Conservation (phyloP, 2,329 filamentous ascomycete genomes). For the Seiridium cupressi region DNA sequence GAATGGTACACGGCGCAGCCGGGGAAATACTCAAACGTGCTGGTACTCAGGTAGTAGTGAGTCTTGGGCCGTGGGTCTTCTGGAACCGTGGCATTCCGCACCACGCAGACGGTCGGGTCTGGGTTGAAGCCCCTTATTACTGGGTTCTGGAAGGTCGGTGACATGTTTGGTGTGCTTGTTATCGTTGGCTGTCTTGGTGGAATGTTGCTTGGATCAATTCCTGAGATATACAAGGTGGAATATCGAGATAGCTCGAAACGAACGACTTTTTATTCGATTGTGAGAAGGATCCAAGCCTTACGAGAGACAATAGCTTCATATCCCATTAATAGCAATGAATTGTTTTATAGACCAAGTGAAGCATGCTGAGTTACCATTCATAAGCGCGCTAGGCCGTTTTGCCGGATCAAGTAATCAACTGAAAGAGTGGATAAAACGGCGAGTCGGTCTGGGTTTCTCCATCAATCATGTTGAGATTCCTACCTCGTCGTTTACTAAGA, state of each 20-base stretch:
- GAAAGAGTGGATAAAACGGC: not conserved
- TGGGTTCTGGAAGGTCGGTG: slow-evolving; percentile 42
- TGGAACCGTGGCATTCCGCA: slow-evolving; percentile 8
- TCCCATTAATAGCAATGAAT: no score
- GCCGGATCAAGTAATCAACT: not conserved
- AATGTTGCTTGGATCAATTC: no score
- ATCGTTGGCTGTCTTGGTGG: no score
- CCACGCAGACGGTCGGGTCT: slow-evolving; percentile 50
- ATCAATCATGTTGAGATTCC: slow-evolving; percentile 13
- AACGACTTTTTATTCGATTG: not conserved
- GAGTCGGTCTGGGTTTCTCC: slow-evolving; percentile 13
- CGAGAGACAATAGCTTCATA: no score
- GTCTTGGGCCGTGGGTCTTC: slow-evolving; percentile 13
- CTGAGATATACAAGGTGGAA: no score
- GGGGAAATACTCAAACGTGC: slow-evolving; percentile 62
- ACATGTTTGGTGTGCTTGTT: not conserved
- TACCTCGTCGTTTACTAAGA: no score
- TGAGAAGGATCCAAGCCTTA: no score
- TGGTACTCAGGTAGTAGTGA: slow-evolving; percentile 57
- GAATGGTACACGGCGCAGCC: slow-evolving; percentile 61
- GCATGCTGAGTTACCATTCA: not conserved
- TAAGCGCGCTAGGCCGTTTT: not conserved
- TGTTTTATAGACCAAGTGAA: no score
- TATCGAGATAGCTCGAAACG: no score
- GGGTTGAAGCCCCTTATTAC: slow-evolving; percentile 61